phyloP scores from a whole-genome alignment of 768 basidiomycete genomes.

The Tubosaeta sp. region DNA sequence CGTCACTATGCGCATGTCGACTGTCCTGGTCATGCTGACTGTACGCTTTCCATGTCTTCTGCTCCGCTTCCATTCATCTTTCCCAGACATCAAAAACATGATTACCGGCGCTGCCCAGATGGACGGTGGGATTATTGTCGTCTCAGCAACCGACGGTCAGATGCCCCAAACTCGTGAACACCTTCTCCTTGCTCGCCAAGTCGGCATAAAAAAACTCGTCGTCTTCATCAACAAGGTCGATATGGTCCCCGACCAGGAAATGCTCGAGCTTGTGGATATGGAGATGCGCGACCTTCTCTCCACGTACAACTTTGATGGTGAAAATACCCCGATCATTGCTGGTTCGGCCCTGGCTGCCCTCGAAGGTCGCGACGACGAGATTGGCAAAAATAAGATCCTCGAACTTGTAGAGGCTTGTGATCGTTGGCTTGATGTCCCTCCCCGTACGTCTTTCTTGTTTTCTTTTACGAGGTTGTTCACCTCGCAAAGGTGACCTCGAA shows the following conservation, averaged over 20 bases:
- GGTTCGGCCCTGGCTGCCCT: constrained; percentile 95
- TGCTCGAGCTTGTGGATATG: constrained; percentile 99
- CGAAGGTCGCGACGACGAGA: constrained; percentile 76
- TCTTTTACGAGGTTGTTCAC: neutral
- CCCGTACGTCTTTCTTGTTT: constrained; percentile 50
- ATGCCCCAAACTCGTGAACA: constrained; percentile 99
- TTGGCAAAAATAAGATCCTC: constrained; percentile 74
- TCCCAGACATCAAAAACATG: constrained; percentile 92
- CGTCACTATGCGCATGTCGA: constrained; percentile 98
- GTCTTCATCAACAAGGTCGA: constrained; percentile 99
- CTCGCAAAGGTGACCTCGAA: constrained; percentile 77
- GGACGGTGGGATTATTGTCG: constrained; percentile 94
- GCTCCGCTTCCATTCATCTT: constrained; percentile 3
- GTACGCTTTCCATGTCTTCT: constrained; percentile 40
- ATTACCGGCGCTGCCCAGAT: constrained; percentile 98
- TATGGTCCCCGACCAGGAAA: constrained; percentile 92
- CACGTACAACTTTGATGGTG: constrained; percentile 94
- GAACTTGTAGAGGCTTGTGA: constrained; percentile 87
- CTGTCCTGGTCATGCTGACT: constrained; percentile 95
- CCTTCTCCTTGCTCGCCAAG: constrained; percentile 93
- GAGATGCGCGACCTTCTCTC: constrained; percentile 96
- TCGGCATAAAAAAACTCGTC: constrained; percentile 94
- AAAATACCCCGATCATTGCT: constrained; percentile 97
- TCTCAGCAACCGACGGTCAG: constrained; percentile 97
- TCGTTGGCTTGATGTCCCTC: constrained; percentile 90